Base-by-base conservation (phyloP, 768 basidiomycete species). In the Trametes villosa region DNA sequence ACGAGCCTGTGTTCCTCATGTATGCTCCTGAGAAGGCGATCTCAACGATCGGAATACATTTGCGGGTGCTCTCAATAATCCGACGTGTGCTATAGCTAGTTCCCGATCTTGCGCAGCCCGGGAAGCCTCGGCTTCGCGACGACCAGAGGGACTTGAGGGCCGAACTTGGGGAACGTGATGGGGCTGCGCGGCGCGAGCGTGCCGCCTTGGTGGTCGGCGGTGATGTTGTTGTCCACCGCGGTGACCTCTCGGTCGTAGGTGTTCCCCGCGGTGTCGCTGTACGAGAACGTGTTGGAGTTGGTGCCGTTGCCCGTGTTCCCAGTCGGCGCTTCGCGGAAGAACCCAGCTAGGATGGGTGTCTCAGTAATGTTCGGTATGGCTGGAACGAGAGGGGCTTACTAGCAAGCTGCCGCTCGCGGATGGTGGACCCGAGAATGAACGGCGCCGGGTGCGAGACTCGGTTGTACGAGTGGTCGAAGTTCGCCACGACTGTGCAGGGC, bases 401-500 rank as follows among this genome's bases (percentile, higher is more conserved):
- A 12, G 88, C 79, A 33, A 80, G 71, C 69, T 92, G 91, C 26
- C 77, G 81, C 60, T 87, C 82, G 18, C 71, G 60, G 31, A 88
- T 90, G 11, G 79, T 81, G 9, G 85, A 87, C 11, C 79, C 80
- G 6, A 84, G 67, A 53, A 84, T 79, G 62, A 87, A 82, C 2
- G 88, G 86, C 40, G 79, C 77, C 1, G 89, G 88, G 15, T 81
- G 67, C 38, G 86, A 71, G 24, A 76, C 74, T 24, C 89, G 84
- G 50, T 83, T 72, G 67, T 90, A 92, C 0, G 86, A 86, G 67
- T 91, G 90, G 65, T 92, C 87, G 59, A 92, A 80, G 3, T 69
- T 66, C 11, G 79, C 74, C 50, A 77, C 76, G 67, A 82, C 87
- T 89, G 26, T 11, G 15, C 50, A 15, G 18, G 6, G 3, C 1